A percentile compares a stretch with the other conserved stretches of the same genome.
These are phyloP conservation scores for Zhuliangozyma parablackwelliae DNA, from an alignment of 1,139 yeast species.

Conservation along the genomic window DNA sequence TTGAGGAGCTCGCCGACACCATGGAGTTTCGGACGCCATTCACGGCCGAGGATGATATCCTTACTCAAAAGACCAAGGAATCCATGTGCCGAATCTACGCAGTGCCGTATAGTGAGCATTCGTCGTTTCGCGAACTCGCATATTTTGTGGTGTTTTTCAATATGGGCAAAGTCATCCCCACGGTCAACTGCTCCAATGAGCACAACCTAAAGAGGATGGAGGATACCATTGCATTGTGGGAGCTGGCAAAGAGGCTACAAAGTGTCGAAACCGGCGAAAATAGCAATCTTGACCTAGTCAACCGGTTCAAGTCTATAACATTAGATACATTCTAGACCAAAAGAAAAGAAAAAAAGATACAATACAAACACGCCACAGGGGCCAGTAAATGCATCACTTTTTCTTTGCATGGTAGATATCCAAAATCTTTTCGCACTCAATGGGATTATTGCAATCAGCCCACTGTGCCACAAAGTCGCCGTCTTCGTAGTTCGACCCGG, in stretches of 20 bases:
- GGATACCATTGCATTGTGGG: conserved; percentile 48
- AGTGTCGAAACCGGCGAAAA: conserved; percentile 3
- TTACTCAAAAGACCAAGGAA: conserved; percentile 29
- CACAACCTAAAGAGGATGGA: conserved; percentile 36
- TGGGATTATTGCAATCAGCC: conserved; percentile 46
- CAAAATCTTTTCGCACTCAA: conserved; percentile 50
- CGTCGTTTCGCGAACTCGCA: conserved; percentile 76
- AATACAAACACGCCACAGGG: too few species aligned
- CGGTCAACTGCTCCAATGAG: conserved; percentile 58
- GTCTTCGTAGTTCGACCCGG: conserved; percentile 36
- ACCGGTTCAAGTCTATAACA: conserved; percentile 12
- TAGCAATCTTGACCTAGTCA: conserved; percentile 5
- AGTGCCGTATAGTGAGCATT: conserved; percentile 91
- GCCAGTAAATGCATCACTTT: neutral
- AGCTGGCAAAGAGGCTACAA: conserved; percentile 14
- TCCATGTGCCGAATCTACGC: conserved; percentile 46
- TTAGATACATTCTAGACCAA: conserved; percentile 15
- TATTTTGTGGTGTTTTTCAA: conserved; percentile 54
- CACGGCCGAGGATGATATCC: conserved; percentile 24
- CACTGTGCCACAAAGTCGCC: conserved; percentile 67
- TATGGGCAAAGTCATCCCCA: conserved; percentile 61
- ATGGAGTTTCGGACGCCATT: conserved; percentile 21
- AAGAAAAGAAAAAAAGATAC: neutral
- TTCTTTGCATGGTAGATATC: conserved; percentile 24
- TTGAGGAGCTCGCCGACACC: conserved; percentile 13